Conservation (phyloP, 192 early-diverging fungal species). For the Coemansia sp. region DNA sequence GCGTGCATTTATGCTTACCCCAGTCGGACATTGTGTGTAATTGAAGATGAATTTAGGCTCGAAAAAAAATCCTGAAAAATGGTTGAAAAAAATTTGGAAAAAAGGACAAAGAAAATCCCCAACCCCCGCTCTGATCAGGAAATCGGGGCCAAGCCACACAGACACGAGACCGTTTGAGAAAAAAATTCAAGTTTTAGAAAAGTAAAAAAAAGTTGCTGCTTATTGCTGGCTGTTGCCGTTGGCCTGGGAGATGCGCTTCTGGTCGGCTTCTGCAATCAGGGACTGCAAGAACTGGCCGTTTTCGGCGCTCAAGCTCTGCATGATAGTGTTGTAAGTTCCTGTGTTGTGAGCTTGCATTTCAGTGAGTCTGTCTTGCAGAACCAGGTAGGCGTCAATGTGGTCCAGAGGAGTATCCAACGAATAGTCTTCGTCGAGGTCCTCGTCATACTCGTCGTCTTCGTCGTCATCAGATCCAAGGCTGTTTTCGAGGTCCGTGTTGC, state of each 20-base stretch:
- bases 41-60: slow-evolving; percentile 3
- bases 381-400: slow-evolving; percentile 68
- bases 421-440: slow-evolving; percentile 70
- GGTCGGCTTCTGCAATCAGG: slow-evolving; percentile 42
- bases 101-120: slow-evolving; percentile 4
- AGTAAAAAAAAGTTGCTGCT: not conserved
- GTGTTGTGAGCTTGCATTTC: slow-evolving; percentile 41
- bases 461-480: slow-evolving; percentile 31
- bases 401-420: slow-evolving; percentile 78
- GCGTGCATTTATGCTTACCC: slow-evolving; percentile 48
- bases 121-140: not conserved
- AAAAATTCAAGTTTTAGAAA: not conserved
- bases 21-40: slow-evolving; percentile 36
- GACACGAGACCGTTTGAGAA: not conserved
- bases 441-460: slow-evolving; percentile 63
- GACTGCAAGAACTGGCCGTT: slow-evolving; percentile 43
- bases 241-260: slow-evolving; percentile 24
- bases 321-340: slow-evolving; percentile 30
- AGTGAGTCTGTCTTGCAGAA: slow-evolving; percentile 65
- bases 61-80: not conserved
- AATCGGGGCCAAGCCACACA: not conserved
- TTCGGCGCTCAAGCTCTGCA: slow-evolving; percentile 38
- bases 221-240: not conserved
- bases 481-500: slow-evolving; percentile 43
- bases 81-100: not conserved